Evolutionary conservation across 2,329 filamentous ascomycete species (phyloP).

Genomic region (Apiospora marii): DNA sequence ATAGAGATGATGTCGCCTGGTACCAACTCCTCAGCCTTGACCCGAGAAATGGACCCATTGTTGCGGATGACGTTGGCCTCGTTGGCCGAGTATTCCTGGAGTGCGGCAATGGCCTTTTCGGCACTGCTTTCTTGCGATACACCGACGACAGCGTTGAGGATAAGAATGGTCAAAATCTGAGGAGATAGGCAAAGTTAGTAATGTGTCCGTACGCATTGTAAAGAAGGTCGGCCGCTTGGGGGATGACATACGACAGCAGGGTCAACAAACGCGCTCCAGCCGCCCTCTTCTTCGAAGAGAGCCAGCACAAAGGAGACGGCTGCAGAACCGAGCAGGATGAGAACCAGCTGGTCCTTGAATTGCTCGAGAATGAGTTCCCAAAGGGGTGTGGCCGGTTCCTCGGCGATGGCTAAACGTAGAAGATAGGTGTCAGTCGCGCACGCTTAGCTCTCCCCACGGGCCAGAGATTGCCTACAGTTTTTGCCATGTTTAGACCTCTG

Average conservation of each 20-base stretch:
- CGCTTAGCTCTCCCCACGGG: conserved; percentile 28
- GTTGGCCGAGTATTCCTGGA: conserved; percentile 99
- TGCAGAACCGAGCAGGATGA: conserved; percentile 92
- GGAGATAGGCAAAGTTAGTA: conserved; percentile 26
- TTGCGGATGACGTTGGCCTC: conserved; percentile 93
- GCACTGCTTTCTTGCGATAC: conserved; percentile 99
- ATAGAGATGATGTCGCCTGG: conserved; percentile 92
- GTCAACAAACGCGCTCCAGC: conserved; percentile 97
- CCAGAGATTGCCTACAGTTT: conserved; percentile 62
- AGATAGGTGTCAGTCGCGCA: conserved; percentile 21
- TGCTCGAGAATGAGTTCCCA: conserved; percentile 98
- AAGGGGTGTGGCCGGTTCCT: conserved; percentile 93
- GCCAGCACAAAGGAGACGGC: conserved; percentile 93
- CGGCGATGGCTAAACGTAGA: conserved; percentile 62
- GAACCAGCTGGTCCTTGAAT: conserved; percentile 98
- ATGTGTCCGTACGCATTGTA: background rate
- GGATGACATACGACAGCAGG: conserved; percentile 80
- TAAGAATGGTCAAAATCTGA: conserved; percentile 93
- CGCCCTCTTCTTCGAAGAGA: conserved; percentile 90
- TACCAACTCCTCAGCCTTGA: conserved; percentile 97
- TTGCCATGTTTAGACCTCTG: conserved; percentile 67
- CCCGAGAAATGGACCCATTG: conserved; percentile 74
- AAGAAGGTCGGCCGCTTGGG: conserved; percentile 22
- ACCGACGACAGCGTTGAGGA: conserved; percentile 95
- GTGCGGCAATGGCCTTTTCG: conserved; percentile 95